phyloP scores from a whole-genome alignment of 768 basidiomycete genomes.

The Lyophyllum atratum region DNA sequence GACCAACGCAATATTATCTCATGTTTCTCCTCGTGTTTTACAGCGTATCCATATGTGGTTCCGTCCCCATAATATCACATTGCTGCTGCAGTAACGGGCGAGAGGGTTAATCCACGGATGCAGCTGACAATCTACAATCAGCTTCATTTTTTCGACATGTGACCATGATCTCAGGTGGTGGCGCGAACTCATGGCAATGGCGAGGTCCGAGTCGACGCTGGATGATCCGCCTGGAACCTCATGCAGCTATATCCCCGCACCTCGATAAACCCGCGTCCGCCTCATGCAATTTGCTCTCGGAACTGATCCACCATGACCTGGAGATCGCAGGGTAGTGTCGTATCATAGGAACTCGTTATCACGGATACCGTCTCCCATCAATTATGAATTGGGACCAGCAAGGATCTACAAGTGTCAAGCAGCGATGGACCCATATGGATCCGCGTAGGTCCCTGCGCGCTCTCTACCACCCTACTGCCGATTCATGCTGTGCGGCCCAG shows the following conservation, averaged over 20 bases:
- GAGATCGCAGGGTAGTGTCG: background rate
- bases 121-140: background rate
- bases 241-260: background rate
- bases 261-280: background rate
- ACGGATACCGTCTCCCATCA: background rate
- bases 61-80: background rate
- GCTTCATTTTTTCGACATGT: background rate
- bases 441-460: background rate
- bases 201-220: background rate
- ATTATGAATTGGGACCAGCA: background rate
- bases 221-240: conserved; percentile 7
- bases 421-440: background rate
- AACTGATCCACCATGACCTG: background rate
- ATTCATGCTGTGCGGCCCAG: too few species aligned
- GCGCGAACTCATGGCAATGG: background rate
- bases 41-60: background rate
- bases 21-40: background rate
- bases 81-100: background rate
- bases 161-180: conserved; percentile 2
- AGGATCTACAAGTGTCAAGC: too few species aligned
- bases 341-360: background rate
- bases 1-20: too few species aligned
- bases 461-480: too few species aligned
- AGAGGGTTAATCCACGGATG: background rate
- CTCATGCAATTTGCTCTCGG: conserved; percentile 1